Evolutionary conservation across 108 stramenopile genomes (phyloP).

Genomic region (Cyclostephanos invisitatus): DNA sequence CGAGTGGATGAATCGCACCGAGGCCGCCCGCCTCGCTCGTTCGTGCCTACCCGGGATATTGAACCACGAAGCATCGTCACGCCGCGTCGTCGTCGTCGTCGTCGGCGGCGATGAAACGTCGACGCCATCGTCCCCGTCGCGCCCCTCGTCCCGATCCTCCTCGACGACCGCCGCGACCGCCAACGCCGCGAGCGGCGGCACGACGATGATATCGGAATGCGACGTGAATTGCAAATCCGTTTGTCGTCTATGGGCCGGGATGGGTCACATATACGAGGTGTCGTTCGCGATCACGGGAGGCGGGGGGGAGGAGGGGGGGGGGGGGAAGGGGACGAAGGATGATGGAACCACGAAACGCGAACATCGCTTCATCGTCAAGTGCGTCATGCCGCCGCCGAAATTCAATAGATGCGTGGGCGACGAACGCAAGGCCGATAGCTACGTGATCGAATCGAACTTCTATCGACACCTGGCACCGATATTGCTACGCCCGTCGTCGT

Average conservation of each 20-base stretch:
- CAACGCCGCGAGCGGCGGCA: too few species aligned
- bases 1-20: conserved; percentile 16
- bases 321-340: neutral
- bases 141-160: neutral
- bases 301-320: too few species aligned
- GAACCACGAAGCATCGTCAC: neutral
- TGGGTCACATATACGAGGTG: conserved; percentile 72
- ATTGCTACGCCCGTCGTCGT: too few species aligned
- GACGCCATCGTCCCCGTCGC: neutral
- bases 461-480: conserved; percentile 50
- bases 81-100: neutral
- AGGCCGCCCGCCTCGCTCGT: conserved; percentile 3
- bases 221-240: conserved; percentile 6
- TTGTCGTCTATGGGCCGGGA: conserved; percentile 41
- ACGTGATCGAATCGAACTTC: conserved; percentile 72
- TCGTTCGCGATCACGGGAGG: neutral
- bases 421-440: conserved; percentile 61
- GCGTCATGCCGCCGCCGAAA: conserved; percentile 49
- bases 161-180: too few species aligned
- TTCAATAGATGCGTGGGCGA: too few species aligned
- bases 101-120: neutral
- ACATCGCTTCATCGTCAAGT: conserved; percentile 56
- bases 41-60: conserved; percentile 10
- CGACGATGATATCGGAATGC: neutral
- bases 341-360: too few species aligned